Conservation (phyloP, 345 rosid genomes). For the Zanthoxylum bungeanum region DNA sequence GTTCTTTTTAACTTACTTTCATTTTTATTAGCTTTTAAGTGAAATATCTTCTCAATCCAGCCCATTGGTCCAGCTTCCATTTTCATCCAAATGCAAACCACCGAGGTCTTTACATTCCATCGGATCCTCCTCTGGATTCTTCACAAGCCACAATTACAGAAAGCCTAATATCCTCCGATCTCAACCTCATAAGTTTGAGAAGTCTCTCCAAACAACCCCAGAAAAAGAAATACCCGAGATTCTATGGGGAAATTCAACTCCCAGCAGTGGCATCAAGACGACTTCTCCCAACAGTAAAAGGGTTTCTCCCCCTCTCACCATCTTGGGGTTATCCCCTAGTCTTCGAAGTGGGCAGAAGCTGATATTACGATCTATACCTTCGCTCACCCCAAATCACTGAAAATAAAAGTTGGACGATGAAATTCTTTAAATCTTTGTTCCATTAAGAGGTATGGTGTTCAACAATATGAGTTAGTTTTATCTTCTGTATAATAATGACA, state of each 20-base stretch:
- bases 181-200: constrained; percentile 45
- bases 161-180: constrained; percentile 40
- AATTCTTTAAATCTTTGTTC: constrained; percentile 26
- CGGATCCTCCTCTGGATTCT: constrained; percentile 43
- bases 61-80: constrained; percentile 60
- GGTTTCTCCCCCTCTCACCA: constrained; percentile 77
- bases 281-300: constrained; percentile 93
- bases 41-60: constrained; percentile 35
- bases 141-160: constrained; percentile 31
- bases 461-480: not conserved
- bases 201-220: constrained; percentile 35
- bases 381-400: constrained; percentile 82
- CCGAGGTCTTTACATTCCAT: constrained; percentile 53
- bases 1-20: not conserved
- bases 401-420: constrained; percentile 19
- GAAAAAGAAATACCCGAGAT: constrained; percentile 71
- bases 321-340: constrained; percentile 58
- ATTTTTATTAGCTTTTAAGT: constrained; percentile 5
- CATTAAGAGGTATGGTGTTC: constrained; percentile 9
- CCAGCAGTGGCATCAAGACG: constrained; percentile 47
- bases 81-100: constrained; percentile 62
- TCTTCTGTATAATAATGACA: constrained; percentile 33
- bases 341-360: constrained; percentile 77
- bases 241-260: constrained; percentile 46
- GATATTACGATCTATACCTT: constrained; percentile 88